phyloP scores from a whole-genome alignment of 352 stramenopile genomes.

The Pythium phragmitis region DNA sequence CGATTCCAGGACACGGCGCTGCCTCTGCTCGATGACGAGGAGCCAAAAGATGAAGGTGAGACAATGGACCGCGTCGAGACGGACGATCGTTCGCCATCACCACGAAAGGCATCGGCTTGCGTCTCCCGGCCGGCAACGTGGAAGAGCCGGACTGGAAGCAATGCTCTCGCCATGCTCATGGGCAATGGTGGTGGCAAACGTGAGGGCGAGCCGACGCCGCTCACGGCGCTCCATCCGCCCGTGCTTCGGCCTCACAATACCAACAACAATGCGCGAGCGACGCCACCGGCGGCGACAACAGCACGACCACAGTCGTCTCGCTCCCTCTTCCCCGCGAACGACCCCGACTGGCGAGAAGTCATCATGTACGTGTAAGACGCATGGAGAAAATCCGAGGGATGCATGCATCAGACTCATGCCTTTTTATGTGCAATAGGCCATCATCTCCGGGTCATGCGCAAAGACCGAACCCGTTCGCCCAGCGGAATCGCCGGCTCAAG shows the following conservation, averaged over 20 bases:
- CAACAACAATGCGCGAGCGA: conserved; percentile 9
- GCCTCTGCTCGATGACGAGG: neutral
- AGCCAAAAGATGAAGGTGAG: neutral
- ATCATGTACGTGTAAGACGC: conserved; percentile 22
- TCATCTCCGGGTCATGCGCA: conserved; percentile 12
- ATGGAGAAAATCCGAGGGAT: neutral
- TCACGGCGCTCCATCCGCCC: conserved; percentile 18
- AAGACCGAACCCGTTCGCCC: conserved; percentile 3
- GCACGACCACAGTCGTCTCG: conserved; percentile 9
- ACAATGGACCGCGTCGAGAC: neutral
- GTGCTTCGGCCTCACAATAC: conserved; percentile 19
- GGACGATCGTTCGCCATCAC: neutral
- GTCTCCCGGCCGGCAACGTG: neutral
- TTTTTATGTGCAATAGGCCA: conserved; percentile 16
- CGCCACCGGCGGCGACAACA: neutral
- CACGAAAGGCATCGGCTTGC: neutral
- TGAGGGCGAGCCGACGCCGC: neutral
- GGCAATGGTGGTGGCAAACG: neutral
- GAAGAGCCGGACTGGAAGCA: conserved; percentile 3
- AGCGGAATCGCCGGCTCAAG: conserved; percentile 10
- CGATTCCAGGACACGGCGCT: conserved; percentile 1
- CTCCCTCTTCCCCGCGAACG: conserved; percentile 15
- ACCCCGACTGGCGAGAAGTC: conserved; percentile 29
- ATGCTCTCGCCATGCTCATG: conserved; percentile 14
- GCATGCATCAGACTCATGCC: neutral